Percentiles rank a stretch among this genome's conserved stretches.
Conservation (phyloP, 1,284 basidiomycete genomes). For the Pholiota adiposa region DNA sequence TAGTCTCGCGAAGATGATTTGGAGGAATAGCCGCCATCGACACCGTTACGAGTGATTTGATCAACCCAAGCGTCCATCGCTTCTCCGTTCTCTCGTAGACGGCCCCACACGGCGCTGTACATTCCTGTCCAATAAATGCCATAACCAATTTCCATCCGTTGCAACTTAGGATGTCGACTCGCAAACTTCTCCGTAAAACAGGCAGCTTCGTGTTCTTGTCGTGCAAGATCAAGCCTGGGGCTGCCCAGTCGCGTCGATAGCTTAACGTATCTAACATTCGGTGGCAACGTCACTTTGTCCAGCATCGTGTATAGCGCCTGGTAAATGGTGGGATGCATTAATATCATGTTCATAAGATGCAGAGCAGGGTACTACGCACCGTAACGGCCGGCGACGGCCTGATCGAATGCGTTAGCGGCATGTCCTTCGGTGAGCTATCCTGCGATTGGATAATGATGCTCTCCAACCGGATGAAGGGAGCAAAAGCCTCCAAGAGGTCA, state of each 20-base stretch:
- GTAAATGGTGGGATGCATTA: background rate
- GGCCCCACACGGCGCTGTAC: conserved; percentile 26
- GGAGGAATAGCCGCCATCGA: conserved; percentile 20
- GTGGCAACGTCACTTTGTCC: conserved; percentile 23
- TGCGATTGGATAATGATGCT: conserved; percentile 27
- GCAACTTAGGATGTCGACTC: conserved; percentile 20
- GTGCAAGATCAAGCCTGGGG: conserved; percentile 22
- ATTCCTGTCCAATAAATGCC: conserved; percentile 37
- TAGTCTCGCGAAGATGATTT: conserved; percentile 22
- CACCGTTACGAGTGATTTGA: background rate
- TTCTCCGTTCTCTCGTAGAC: conserved; percentile 19
- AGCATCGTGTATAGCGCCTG: conserved; percentile 31
- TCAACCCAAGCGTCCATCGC: background rate
- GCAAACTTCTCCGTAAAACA: conserved; percentile 30
- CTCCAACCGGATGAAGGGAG: conserved; percentile 25
- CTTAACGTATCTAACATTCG: conserved; percentile 23
- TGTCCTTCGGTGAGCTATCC: conserved; percentile 24
- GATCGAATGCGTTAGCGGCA: conserved; percentile 20
- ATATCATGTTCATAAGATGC: background rate
- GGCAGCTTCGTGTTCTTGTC: conserved; percentile 29
- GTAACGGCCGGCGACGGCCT: conserved; percentile 25
- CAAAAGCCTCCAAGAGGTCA: conserved; percentile 26
- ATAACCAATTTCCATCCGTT: conserved; percentile 31
- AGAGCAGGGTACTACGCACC: conserved; percentile 20
- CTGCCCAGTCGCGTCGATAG: conserved; percentile 31